Percentiles rank a stretch among this genome's conserved stretches.
phyloP scores from a whole-genome alignment of 257 asterid genomes.

The Lycium ferocissimum region DNA sequence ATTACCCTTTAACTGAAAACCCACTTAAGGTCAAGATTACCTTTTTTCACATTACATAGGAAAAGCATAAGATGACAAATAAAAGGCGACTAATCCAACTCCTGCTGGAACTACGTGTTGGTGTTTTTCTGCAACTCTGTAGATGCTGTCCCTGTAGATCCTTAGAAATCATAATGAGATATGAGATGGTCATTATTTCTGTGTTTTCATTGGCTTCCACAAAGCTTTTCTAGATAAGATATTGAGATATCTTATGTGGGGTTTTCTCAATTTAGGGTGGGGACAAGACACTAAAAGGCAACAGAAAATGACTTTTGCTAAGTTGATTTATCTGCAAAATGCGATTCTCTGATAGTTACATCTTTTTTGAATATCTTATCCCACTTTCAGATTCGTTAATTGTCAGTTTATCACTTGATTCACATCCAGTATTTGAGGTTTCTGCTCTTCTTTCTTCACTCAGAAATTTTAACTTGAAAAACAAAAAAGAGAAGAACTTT shows the following conservation, averaged over 20 bases:
- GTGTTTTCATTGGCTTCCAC: slow-evolving; percentile 20
- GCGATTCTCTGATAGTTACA: slow-evolving; percentile 22
- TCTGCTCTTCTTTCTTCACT: background rate
- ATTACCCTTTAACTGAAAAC: background rate
- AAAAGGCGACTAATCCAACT: slow-evolving; percentile 6
- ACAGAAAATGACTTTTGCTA: slow-evolving; percentile 15
- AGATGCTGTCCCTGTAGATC: background rate
- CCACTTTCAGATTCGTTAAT: background rate
- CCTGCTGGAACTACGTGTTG: background rate
- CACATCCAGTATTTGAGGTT: background rate
- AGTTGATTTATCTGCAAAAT: background rate
- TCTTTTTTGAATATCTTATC: background rate
- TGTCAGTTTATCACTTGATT: background rate
- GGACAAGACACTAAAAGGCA: slow-evolving; percentile 21
- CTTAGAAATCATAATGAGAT: background rate
- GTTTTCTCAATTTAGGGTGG: background rate
- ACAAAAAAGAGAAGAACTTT: too few species aligned
- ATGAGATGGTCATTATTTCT: background rate
- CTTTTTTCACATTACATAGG: background rate
- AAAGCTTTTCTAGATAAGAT: slow-evolving; percentile 26
- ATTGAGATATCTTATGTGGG: background rate
- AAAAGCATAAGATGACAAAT: slow-evolving; percentile 16
- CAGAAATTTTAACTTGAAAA: background rate
- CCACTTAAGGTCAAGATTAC: background rate
- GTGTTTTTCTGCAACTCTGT: background rate